These are phyloP conservation scores for Closterium sp. DNA, from an alignment of 139 green algal species.

Conservation along the genomic window DNA sequence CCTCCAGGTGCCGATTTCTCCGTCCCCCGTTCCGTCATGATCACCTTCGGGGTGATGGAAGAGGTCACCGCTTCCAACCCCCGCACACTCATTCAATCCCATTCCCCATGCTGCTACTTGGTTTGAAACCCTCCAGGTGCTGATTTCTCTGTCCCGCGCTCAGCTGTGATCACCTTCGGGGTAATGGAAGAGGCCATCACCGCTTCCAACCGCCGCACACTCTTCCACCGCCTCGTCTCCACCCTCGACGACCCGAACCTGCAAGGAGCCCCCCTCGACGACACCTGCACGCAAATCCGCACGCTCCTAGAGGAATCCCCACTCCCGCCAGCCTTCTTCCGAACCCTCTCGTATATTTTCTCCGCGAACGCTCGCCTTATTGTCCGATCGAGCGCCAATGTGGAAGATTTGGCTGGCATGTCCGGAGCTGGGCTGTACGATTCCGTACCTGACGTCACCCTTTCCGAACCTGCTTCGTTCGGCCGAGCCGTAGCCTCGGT, in stretches of 20 bases:
- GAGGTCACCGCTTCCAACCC: background rate
- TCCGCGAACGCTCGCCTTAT: constrained; percentile 58
- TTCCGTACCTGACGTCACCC: constrained; percentile 71
- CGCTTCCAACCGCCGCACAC: background rate
- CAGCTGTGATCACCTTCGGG: constrained; percentile 82
- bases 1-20: background rate
- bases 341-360: constrained; percentile 7
- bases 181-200: constrained; percentile 70
- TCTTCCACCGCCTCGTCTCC: background rate
- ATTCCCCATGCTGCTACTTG: background rate
- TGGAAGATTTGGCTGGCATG: constrained; percentile 90
- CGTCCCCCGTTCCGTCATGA: constrained; percentile 16
- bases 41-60: constrained; percentile 92
- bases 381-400: constrained; percentile 83
- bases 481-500: constrained; percentile 60
- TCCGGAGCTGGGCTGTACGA: constrained; percentile 93
- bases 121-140: background rate
- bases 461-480: constrained; percentile 40
- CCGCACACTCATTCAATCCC: background rate
- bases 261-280: constrained; percentile 11
- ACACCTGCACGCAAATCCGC: constrained; percentile 28
- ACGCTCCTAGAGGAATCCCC: constrained; percentile 1
- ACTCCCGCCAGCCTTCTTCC: constrained; percentile 9
- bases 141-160: background rate
- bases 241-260: background rate